Base-by-base conservation (phyloP, 768 basidiomycete genomes). In the Cantharellus anzutake region DNA sequence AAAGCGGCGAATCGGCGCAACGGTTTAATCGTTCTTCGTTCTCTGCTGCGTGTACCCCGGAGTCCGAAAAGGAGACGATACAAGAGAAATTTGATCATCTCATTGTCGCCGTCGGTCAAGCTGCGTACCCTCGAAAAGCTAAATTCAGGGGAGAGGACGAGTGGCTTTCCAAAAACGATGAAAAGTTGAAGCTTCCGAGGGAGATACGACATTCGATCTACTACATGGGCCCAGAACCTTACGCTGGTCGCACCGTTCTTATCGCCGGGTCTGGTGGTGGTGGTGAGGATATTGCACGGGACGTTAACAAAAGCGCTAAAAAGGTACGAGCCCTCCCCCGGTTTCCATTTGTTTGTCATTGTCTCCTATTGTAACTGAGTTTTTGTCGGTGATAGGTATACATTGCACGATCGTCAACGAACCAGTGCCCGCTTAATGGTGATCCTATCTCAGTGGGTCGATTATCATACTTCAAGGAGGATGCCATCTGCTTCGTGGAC, bases 11-110 rank as follows among this genome's bases (percentile, higher is more conserved):
- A 41, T 42, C 16, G 29, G 53, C 44, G 11, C 7, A 7, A 38
- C 40, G 34, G n/a, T 11, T 55, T 11, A 34, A 55, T 11, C 41
- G 39, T n/a, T 60, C 59, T 2, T n/a, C n/a, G n/a, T n/a, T n/a
- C n/a, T n/a, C n/a, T n/a, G n/a, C n/a, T n/a, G n/a, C n/a, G n/a
- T n/a, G n/a, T n/a, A n/a, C n/a, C n/a, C n/a, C n/a, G n/a, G n/a
- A n/a, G n/a, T n/a, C n/a, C n/a, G n/a, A n/a, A n/a, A n/a, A n/a
- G n/a, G n/a, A n/a, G n/a, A n/a, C n/a, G n/a, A n/a, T n/a, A n/a
- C n/a, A n/a, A n/a, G n/a, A n/a, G n/a, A n/a, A n/a, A n/a, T 77
- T 76, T 64, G 75, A 81, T 62, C 80, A 81, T 65, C 69, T 82
- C 35, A 69, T 81, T 38, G 73, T 79, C 41, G 78, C 78, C 34